phyloP scores from a whole-genome alignment of 106 monocot genomes.

The Apostasia ramifera region DNA sequence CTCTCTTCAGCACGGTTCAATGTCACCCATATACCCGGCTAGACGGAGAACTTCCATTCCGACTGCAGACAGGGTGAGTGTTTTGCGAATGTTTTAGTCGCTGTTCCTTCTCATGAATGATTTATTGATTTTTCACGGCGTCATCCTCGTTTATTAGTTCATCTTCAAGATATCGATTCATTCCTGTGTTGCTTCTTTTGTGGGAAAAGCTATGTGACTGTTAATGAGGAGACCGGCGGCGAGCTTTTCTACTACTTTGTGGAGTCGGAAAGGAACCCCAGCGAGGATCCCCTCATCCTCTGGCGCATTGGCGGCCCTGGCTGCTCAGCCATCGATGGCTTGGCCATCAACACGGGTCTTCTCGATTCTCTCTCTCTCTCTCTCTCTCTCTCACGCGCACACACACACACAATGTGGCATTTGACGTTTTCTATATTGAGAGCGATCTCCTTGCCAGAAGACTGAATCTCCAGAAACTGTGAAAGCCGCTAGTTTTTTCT shows the following conservation, averaged over 20 bases:
- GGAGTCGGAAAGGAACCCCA: slow-evolving; percentile 5
- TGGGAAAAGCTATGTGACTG: slow-evolving; percentile 4
- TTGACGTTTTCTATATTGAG: too few relatives aligned
- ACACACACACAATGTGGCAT: too few relatives aligned
- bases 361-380: too few relatives aligned
- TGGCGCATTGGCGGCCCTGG: slow-evolving; percentile 17
- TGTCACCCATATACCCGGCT: slow-evolving; percentile 20
- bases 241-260: slow-evolving; percentile 13
- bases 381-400: too few relatives aligned
- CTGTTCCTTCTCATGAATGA: too few relatives aligned
- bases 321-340: slow-evolving; percentile 1
- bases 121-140: too few relatives aligned
- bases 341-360: neutral
- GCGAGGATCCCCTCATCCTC: slow-evolving; percentile 8
- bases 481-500: too few relatives aligned
- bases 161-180: too few relatives aligned
- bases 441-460: too few relatives aligned
- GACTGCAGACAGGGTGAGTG: slow-evolving; percentile 13
- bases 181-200: neutral
- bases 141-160: too few relatives aligned
- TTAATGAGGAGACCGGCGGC: slow-evolving; percentile 1
- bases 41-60: slow-evolving; percentile 11
- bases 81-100: too few relatives aligned
- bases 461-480: too few relatives aligned
- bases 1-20: neutral